Base-by-base conservation (phyloP, 495 filamentous ascomycete species). In the Podospora pseudopauciseta region DNA sequence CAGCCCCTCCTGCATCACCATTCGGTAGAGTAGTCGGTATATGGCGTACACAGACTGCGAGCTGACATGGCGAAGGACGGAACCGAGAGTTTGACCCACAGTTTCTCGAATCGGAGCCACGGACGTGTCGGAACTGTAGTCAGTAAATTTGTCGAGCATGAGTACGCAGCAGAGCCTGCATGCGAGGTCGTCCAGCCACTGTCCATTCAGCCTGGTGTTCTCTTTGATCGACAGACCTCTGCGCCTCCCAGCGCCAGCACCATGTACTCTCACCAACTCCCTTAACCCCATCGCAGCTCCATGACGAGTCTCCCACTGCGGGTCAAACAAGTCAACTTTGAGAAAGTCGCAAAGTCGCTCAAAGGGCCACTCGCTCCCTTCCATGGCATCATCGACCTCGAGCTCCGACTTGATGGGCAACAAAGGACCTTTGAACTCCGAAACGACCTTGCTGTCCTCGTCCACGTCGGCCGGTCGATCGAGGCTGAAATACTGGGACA, bases 81-180 rank as follows among this genome's bases (percentile, higher is more conserved):
- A 90, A 73, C 94, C 96, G 26, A 99, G 82, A 2, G 93, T 93
- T 78, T 99, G 95, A n/a, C 95, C 96, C 27, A 96, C 91, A 0
- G 95, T 97, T 79, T 99, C 95, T 69, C 95, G 85, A 67, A 99
- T 97, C 1, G 95, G 95, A 2, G 95, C 95, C 53, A 99, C 92
- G 5, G 95, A 96, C 65, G 91, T 98, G 76, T 99, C 95, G 6
- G 94, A 97, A 65, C 96, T 93, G 79, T 97, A 98, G 77, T 99
- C 95, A 60, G 93, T 96, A 73, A 99, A 99, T 62, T 93, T 88
- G 79, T 99, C 95, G 1, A 99, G 87, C 90, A 98, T 97, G 69
- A 98, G 90, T 63, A 98, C 93, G 77, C 92, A 96, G 74, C 92
- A 91, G 27, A 99, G 82, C 39, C 93, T 90, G 74, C 94, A 97